These are phyloP conservation scores for Citropsis articulata DNA, from an alignment of 345 rosid genomes.

Conservation along the genomic window DNA sequence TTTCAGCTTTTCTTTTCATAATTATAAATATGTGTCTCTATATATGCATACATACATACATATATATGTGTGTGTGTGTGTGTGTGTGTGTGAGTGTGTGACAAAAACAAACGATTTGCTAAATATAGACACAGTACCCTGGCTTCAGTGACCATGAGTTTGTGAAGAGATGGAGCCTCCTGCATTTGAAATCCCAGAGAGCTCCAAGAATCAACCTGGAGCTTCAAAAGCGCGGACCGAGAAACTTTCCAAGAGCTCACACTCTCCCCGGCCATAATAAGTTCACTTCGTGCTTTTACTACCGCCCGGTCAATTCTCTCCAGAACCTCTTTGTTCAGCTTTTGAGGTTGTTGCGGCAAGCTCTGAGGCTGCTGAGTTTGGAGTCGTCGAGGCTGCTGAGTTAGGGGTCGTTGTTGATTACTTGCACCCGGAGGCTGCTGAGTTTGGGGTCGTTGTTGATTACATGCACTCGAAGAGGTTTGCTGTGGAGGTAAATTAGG, in stretches of 20 bases:
- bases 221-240: constrained; percentile 34
- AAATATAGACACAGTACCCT: constrained; percentile 39
- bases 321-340: constrained; percentile 19
- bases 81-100: too few species aligned
- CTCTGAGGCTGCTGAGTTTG: constrained; percentile 21
- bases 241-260: constrained; percentile 68
- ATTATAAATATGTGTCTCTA: background rate
- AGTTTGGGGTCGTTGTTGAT: background rate
- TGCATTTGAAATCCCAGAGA: constrained; percentile 69
- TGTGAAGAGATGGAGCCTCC: constrained; percentile 61
- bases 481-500: constrained; percentile 29
- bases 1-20: background rate
- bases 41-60: too few species aligned
- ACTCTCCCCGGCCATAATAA: constrained; percentile 47
- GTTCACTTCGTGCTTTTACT: constrained; percentile 35
- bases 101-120: background rate
- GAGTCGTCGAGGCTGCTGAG: background rate
- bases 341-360: constrained; percentile 14
- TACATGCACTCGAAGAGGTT: constrained; percentile 9
- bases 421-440: background rate
- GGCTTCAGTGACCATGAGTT: constrained; percentile 61
- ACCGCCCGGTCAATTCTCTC: constrained; percentile 43
- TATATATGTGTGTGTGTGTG: too few species aligned
- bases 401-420: background rate
- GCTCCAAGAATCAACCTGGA: constrained; percentile 70